Base-by-base conservation (phyloP, 2,329 filamentous ascomycete species). In the Diaporthe destruens region DNA sequence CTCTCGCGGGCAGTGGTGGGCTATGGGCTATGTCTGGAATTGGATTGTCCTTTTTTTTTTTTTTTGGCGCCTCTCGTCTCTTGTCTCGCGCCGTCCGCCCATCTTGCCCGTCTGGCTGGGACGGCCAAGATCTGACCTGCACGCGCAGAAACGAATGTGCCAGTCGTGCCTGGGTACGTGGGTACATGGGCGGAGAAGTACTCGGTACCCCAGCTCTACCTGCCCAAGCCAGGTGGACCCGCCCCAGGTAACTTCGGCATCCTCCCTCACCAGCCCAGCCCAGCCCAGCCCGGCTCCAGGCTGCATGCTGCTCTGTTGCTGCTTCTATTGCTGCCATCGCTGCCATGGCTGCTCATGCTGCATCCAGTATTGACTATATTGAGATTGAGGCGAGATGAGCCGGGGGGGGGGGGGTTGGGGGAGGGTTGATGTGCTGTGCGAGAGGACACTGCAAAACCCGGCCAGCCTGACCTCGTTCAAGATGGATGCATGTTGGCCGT, bases 171-270 rank as follows among this genome's bases (percentile, higher is more conserved):
- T 36, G 61, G 32, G 44, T 66, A 18, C 32, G 32, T 25, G 14
- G 44, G 20, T 20, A 14, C 20, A 18, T 55, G 44, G 53, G 29
- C 34, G 7, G 29, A 7, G 11, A 55, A 53, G 72, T 74, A 72
- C 66, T 29, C n/a, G 59, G 20, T 55, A 74, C 68, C 49, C 29
- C 23, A 20, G 1, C 18, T 23, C 42, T 55, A 67, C 70, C 20
- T 42, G 53, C 23, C 18, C 42, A 54, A 42, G 12, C 29, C 25
- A 23, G 29, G 39, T 59, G 56, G 47, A 32, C 16, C 69, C 63
- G 44, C 63, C 65, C 63, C 65, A 74, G 70, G 56, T 71, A 74
- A 67, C 47, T 72, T 74, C 72, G 72, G 70, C 71, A 74, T 72
- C 72, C 66, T 65, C 65, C 55, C 72, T 70, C 72, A 65, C 59